phyloP scores from a whole-genome alignment of 1,284 basidiomycete genomes.

The Vanrija sp. region DNA sequence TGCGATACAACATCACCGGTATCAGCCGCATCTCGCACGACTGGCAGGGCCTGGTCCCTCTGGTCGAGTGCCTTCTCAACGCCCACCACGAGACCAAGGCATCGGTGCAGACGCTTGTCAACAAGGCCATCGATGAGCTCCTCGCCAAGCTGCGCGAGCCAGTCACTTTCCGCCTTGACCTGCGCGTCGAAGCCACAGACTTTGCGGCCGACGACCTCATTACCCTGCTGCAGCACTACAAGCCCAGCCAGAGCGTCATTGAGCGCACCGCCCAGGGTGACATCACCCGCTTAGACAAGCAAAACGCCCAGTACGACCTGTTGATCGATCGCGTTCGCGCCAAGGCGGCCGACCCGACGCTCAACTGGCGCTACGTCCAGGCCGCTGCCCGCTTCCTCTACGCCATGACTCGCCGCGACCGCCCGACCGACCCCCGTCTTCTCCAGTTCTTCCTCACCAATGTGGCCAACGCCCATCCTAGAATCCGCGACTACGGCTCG shows the following conservation, averaged over 20 bases:
- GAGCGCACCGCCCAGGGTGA: conserved; percentile 37
- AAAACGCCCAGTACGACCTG: conserved; percentile 47
- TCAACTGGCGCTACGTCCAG: conserved; percentile 87
- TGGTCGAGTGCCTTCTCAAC: conserved; percentile 67
- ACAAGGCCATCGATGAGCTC: conserved; percentile 64
- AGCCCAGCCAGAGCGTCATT: conserved; percentile 35
- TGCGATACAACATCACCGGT: conserved; percentile 51
- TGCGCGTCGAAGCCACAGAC: conserved; percentile 24
- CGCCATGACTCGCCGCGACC: conserved; percentile 71
- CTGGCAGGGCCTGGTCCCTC: conserved; percentile 61
- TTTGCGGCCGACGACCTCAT: conserved; percentile 34
- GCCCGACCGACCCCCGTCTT: conserved; percentile 60
- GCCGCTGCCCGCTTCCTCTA: conserved; percentile 70
- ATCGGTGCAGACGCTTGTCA: conserved; percentile 83
- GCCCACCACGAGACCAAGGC: conserved; percentile 94
- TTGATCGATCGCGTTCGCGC: conserved; percentile 60
- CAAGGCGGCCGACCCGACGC: conserved; percentile 54
- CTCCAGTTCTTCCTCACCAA: conserved; percentile 67
- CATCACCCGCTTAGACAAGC: conserved; percentile 25
- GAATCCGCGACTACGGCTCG: conserved; percentile 69
- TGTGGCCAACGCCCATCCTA: conserved; percentile 71
- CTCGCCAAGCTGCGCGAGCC: conserved; percentile 40
- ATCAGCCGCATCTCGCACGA: conserved; percentile 53
- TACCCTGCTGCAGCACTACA: conserved; percentile 7
- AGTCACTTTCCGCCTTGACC: conserved; percentile 28